phyloP scores from a whole-genome alignment of 164 flowering plant genomes.

The Chimonanthus praecox region DNA sequence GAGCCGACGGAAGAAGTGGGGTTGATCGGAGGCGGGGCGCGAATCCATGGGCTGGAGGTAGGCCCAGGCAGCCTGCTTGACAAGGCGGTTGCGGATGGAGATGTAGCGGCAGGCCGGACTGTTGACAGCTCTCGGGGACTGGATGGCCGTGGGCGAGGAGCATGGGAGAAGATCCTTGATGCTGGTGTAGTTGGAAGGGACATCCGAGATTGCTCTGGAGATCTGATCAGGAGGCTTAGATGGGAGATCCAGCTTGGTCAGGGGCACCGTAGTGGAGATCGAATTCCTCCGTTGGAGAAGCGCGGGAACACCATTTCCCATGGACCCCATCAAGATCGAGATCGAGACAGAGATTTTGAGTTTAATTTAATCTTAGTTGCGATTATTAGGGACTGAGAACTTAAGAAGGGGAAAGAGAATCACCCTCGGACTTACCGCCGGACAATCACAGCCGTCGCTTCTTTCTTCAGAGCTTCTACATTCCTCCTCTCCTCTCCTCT shows the following conservation, averaged over 20 bases:
- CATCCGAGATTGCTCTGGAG: no score
- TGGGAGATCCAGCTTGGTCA: conserved; percentile 15
- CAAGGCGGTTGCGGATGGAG: not conserved
- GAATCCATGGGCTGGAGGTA: conserved; percentile 61
- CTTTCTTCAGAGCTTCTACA: not conserved
- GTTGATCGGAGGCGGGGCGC: conserved; percentile 35
- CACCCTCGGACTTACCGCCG: not conserved
- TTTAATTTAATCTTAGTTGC: no score
- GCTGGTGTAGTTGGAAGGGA: not conserved
- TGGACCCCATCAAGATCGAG: not conserved
- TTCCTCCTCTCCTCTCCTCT: not conserved
- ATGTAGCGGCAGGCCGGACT: not conserved
- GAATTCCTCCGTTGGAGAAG: conserved; percentile 19
- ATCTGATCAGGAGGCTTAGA: no score
- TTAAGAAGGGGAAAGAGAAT: not conserved
- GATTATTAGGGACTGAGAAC: no score
- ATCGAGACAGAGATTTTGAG: not conserved
- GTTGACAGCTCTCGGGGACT: not conserved
- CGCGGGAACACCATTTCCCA: conserved; percentile 4
- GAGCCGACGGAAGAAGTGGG: conserved; percentile 26
- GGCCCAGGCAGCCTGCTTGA: not conserved
- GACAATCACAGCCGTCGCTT: conserved; percentile 3
- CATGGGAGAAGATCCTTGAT: not conserved
- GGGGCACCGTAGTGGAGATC: not conserved
- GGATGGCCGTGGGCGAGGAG: not conserved